phyloP scores from a whole-genome alignment of 352 stramenopile species.

The Blastocystis hominis region DNA sequence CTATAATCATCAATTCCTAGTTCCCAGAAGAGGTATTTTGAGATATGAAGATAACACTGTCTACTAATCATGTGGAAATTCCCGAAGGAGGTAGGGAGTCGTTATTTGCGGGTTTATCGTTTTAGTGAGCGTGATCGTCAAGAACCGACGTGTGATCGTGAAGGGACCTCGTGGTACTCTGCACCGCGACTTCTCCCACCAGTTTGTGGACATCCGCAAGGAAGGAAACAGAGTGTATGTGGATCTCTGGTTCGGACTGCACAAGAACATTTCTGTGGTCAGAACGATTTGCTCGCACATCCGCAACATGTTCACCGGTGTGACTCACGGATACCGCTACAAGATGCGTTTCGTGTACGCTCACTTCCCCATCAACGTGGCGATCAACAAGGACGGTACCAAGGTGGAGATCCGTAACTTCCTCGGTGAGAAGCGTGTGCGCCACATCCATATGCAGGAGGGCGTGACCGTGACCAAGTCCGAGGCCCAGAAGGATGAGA shows the following conservation, averaged over 20 bases:
- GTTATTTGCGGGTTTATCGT: background rate
- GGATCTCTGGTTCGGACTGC: constrained; percentile 95
- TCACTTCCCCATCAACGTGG: constrained; percentile 99
- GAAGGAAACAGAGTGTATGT: constrained; percentile 78
- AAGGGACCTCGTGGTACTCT: too few relatives aligned
- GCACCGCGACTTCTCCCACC: too few relatives aligned
- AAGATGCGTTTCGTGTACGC: constrained; percentile 99
- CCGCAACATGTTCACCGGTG: constrained; percentile 97
- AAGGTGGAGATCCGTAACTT: constrained; percentile 98
- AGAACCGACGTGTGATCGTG: constrained; percentile 79
- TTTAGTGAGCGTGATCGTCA: constrained; percentile 80
- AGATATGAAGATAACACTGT: constrained; percentile 59
- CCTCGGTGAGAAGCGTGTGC: constrained; percentile 94
- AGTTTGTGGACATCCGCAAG: constrained; percentile 78
- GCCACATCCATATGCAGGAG: too few relatives aligned
- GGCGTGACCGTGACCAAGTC: too few relatives aligned
- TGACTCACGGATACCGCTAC: constrained; percentile 90
- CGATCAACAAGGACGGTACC: constrained; percentile 75
- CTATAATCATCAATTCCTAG: background rate
- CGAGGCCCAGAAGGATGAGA: constrained; percentile 37
- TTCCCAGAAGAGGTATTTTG: background rate
- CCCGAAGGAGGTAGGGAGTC: constrained; percentile 35
- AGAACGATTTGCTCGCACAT: constrained; percentile 85
- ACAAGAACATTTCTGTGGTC: constrained; percentile 74
- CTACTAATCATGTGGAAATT: constrained; percentile 73